Evolutionary conservation across 1,284 basidiomycete species (phyloP).

Genomic region (Prillingera fragicola): DNA sequence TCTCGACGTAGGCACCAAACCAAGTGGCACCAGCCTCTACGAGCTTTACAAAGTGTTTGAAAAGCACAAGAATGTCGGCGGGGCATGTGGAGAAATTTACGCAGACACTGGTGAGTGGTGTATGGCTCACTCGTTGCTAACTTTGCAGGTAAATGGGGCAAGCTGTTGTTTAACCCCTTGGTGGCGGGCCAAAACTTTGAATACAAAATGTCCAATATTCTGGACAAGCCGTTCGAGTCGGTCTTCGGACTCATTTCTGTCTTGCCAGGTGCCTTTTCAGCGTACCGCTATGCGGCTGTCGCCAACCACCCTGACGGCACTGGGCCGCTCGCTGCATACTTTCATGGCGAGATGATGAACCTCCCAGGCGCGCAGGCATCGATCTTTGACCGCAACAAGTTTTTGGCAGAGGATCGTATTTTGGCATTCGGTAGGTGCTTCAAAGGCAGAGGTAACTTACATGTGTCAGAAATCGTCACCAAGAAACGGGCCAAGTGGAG

Average conservation of each 20-base stretch:
- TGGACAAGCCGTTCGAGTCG: slow-evolving; percentile 87
- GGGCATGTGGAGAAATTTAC: slow-evolving; percentile 90
- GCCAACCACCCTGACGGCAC: slow-evolving; percentile 73
- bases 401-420: slow-evolving; percentile 60
- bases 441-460: neutral
- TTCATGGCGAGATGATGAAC: slow-evolving; percentile 83
- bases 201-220: slow-evolving; percentile 74
- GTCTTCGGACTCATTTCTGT: slow-evolving; percentile 90
- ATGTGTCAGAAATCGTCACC: slow-evolving; percentile 37
- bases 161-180: slow-evolving; percentile 75
- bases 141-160: slow-evolving; percentile 63
- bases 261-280: slow-evolving; percentile 78
- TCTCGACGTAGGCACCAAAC: slow-evolving; percentile 90
- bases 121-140: neutral
- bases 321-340: slow-evolving; percentile 83
- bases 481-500: slow-evolving; percentile 52
- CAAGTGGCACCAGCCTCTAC: slow-evolving; percentile 87
- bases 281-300: slow-evolving; percentile 81
- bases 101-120: slow-evolving; percentile 57
- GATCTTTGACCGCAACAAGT: slow-evolving; percentile 72
- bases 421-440: slow-evolving; percentile 34
- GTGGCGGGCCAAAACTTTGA: slow-evolving; percentile 90
- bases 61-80: slow-evolving; percentile 80
- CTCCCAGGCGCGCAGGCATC: slow-evolving; percentile 40
- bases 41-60: slow-evolving; percentile 71